A percentile compares a stretch with the other conserved stretches of the same genome.
Conservation (phyloP, 305 asterid species). For the Fraxinus sp. region DNA sequence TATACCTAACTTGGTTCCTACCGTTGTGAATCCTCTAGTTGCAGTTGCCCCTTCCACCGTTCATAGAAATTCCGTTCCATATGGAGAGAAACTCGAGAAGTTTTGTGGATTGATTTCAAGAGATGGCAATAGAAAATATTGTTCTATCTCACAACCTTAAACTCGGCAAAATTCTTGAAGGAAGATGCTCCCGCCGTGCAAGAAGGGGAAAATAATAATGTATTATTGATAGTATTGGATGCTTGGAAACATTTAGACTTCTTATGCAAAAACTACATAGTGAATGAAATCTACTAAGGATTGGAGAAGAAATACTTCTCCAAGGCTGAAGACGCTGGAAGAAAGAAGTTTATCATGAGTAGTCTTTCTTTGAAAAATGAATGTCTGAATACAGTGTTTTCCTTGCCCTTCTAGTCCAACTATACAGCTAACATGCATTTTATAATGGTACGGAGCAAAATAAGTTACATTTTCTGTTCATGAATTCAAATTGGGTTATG, state of each 20-base stretch:
- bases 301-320: no score
- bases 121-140: no score
- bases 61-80: not conserved
- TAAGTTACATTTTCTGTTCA: not conserved
- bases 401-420: not conserved
- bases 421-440: not conserved
- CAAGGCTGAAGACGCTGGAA: no score
- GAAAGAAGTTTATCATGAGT: not conserved
- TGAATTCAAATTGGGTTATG: slow-evolving; percentile 17
- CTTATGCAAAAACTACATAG: no score
- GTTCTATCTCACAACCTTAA: no score
- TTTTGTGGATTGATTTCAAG: no score
- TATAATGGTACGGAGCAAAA: not conserved
- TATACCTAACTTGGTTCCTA: not conserved
- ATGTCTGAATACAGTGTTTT: not conserved
- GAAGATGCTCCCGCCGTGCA: no score
- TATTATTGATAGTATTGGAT: no score
- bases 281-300: no score
- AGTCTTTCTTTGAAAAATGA: not conserved
- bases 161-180: no score
- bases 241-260: no score
- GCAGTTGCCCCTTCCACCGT: not conserved
- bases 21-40: not conserved
- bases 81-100: not conserved
- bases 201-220: no score